Evolutionary conservation across 176 grass and related monocot species (phyloP), one percentile per base, ranked within the genome.

Genomic region (Lolium multiflorum): DNA sequence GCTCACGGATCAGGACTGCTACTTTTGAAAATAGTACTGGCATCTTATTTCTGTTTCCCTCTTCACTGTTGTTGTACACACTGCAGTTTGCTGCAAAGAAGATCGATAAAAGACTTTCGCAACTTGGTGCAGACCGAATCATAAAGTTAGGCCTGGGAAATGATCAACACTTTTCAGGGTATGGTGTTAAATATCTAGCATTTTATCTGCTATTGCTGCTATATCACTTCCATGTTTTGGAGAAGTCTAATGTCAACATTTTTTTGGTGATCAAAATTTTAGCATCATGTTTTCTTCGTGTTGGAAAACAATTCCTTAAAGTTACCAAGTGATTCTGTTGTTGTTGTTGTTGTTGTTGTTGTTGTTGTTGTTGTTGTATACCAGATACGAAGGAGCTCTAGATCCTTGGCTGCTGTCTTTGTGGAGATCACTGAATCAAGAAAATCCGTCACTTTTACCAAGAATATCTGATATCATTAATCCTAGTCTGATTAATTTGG

Each of bases 101-200:
- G 79, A 87, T 98, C 24, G 93, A 98, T 79, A 89, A 70, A 91
- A 92, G 93, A 80, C 90, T 98, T 89, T 83, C 83, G 39, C 82
- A 88, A 87, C 91, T 98, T 72, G 93, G 93, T 76, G 96, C 93
- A 52, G 79, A 92, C 82, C 59, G n/a, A 51, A 84, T 98, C 68
- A 88, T 94, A 61, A 87, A 94, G 71, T 89, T 92, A 94, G 96
- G 93, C 71, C 65, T 98, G 82, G 96, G 96, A 72, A 90, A 98
- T 57, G 96, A 98, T 61, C 96, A 96, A 72, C 93, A 98, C 38
- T 84, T 88, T 82, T 96, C 96, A 80, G 96, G 96, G 96, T 98
- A 96, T 84, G 63, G 37, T 89, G 73, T 71, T 79, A 41, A 52
- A 50, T 80, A 76, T 51, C 48, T 6, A 0, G 1, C 31, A 51